These are phyloP conservation scores for Mallotus repandus DNA, from an alignment of 441 rosid species.

Conservation along the genomic window DNA sequence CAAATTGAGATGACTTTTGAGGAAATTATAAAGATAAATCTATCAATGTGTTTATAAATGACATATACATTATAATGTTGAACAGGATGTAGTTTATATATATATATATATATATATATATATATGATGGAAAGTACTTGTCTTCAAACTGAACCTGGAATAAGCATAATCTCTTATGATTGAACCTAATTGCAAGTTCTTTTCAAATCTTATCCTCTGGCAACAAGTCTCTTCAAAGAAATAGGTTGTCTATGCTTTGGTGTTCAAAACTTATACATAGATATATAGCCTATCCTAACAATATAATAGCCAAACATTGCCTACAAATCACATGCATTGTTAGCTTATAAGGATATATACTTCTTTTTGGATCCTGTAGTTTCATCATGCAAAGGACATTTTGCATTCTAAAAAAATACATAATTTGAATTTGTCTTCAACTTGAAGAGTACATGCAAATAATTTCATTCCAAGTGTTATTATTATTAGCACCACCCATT, in stretches of 20 bases:
- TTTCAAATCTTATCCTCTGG: not conserved
- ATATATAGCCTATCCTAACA: not conserved
- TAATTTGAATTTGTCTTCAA: constrained; percentile 1
- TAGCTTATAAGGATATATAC: not conserved
- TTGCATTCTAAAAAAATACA: not conserved
- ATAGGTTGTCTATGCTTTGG: too few relatives aligned
- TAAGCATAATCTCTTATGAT: not conserved
- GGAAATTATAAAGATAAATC: not conserved
- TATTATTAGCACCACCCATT: not conserved
- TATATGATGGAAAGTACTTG: not conserved
- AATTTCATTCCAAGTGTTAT: not conserved
- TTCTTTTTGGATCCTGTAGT: not conserved
- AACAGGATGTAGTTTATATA: not conserved
- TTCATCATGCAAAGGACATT: not conserved
- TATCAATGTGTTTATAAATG: not conserved
- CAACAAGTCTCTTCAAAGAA: not conserved
- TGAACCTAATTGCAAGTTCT: not conserved
- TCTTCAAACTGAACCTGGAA: not conserved
- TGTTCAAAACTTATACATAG: too few relatives aligned
- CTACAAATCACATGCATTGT: not conserved
- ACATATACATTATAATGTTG: not conserved
- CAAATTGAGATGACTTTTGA: too few relatives aligned
- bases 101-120: not conserved
- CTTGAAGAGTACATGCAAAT: constrained; percentile 1
- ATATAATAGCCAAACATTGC: not conserved